phyloP scores from a whole-genome alignment of 1,284 basidiomycete species.

The Baeospora myosura region DNA sequence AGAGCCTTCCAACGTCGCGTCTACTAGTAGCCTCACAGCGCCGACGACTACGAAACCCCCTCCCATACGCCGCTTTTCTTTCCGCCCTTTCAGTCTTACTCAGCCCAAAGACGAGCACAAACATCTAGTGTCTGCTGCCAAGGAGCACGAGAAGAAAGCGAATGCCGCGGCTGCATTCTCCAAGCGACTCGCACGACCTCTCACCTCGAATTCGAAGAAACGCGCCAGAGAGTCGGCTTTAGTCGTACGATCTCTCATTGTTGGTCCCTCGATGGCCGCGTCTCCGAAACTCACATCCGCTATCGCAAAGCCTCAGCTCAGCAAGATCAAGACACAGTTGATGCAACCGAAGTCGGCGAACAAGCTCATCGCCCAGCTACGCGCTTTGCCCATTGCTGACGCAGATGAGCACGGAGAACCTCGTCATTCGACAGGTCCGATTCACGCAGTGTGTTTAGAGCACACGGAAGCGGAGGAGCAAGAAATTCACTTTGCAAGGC shows the following conservation, averaged over 20 bases:
- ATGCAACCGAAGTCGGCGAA: conserved; percentile 59
- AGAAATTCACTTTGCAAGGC: conserved; percentile 43
- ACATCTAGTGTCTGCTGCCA: conserved; percentile 25
- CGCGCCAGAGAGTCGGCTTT: conserved; percentile 58
- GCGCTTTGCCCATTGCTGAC: conserved; percentile 38
- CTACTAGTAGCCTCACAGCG: conserved; percentile 1
- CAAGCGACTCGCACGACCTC: conserved; percentile 25
- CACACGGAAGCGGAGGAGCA: conserved; percentile 55
- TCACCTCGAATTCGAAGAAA: conserved; percentile 41
- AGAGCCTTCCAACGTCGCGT: neutral
- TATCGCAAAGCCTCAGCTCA: conserved; percentile 44
- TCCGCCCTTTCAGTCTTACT: conserved; percentile 16
- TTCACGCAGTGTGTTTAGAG: conserved; percentile 68
- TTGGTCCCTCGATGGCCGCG: conserved; percentile 40
- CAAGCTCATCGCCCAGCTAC: conserved; percentile 62
- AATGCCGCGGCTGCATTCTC: conserved; percentile 25
- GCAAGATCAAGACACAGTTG: conserved; percentile 65
- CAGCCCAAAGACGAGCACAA: conserved; percentile 30
- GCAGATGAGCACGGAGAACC: conserved; percentile 13
- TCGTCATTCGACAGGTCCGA: conserved; percentile 36
- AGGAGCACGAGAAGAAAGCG: conserved; percentile 35
- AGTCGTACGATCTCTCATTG: conserved; percentile 58
- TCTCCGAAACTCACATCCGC: conserved; percentile 31
- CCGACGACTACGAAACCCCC: conserved; percentile 1
- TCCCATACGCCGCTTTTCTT: conserved; percentile 16